These are phyloP conservation scores for Barnettozyma populi DNA, from an alignment of 805 yeast genomes.

Conservation along the genomic window DNA sequence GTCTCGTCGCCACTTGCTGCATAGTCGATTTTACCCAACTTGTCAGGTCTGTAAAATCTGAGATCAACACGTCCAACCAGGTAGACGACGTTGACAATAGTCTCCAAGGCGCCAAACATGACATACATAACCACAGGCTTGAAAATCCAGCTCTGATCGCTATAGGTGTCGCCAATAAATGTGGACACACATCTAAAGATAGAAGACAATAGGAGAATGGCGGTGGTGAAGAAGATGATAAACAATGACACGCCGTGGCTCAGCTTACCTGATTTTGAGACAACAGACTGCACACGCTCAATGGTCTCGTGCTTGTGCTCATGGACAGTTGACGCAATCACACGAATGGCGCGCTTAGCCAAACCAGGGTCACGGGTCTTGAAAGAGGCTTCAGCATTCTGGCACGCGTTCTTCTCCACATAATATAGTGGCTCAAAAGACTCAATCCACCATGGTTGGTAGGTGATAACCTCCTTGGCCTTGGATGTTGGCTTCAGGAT, in stretches of 20 bases:
- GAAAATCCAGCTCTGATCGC: slow-evolving; percentile 38
- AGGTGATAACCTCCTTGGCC: slow-evolving; percentile 47
- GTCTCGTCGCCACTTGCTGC: slow-evolving; percentile 5
- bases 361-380: slow-evolving; percentile 38
- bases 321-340: slow-evolving; percentile 52
- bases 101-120: slow-evolving; percentile 65
- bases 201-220: slow-evolving; percentile 45
- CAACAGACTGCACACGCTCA: slow-evolving; percentile 23
- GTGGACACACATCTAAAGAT: slow-evolving; percentile 44
- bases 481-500: slow-evolving; percentile 47
- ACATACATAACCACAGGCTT: slow-evolving; percentile 59
- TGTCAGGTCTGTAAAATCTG: slow-evolving; percentile 76
- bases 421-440: slow-evolving; percentile 54
- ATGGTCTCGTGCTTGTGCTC: slow-evolving; percentile 30
- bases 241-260: slow-evolving; percentile 47
- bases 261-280: slow-evolving; percentile 31
- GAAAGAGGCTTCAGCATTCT: slow-evolving; percentile 42
- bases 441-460: slow-evolving; percentile 78
- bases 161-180: slow-evolving; percentile 29
- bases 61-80: slow-evolving; percentile 64
- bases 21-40: slow-evolving; percentile 27
- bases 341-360: slow-evolving; percentile 31
- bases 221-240: slow-evolving; percentile 38
- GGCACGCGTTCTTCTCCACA: slow-evolving; percentile 48
- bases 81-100: slow-evolving; percentile 49